Conservation (phyloP, 805 yeast species). For the Blastobotrys parvus region DNA sequence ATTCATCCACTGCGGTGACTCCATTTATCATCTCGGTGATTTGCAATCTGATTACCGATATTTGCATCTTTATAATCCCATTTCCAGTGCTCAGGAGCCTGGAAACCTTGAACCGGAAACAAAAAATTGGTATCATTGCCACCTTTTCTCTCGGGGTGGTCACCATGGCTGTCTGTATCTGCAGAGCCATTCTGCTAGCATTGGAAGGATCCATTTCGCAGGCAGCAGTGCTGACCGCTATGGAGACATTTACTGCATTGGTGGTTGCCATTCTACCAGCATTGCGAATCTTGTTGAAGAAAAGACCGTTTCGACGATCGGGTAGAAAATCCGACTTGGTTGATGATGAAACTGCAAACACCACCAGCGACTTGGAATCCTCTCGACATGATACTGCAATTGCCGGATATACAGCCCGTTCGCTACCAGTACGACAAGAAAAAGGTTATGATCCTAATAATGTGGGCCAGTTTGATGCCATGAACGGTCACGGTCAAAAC, state of each 20-base stretch:
- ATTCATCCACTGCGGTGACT: conserved; percentile 19
- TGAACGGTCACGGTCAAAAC: not conserved
- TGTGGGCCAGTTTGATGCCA: not conserved
- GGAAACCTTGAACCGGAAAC: conserved; percentile 12
- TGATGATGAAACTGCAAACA: not conserved
- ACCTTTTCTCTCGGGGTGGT: conserved; percentile 23
- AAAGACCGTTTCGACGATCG: conserved; percentile 1
- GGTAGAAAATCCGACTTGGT: conserved; percentile 3
- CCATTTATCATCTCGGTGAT: conserved; percentile 19
- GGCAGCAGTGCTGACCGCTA: conserved; percentile 20
- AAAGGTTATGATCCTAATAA: not conserved
- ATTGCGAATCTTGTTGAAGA: conserved; percentile 16
- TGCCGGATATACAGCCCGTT: not conserved
- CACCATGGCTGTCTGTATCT: conserved; percentile 18
- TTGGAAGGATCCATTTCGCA: conserved; percentile 15
- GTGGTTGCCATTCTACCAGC: conserved; percentile 21
- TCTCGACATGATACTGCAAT: not conserved
- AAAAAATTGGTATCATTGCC: conserved; percentile 17
- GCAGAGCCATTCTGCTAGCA: conserved; percentile 18
- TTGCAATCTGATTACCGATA: conserved; percentile 18
- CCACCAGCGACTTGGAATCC: conserved; percentile 1
- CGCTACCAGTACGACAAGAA: not conserved
- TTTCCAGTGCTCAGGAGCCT: conserved; percentile 19
- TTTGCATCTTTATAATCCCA: conserved; percentile 19
- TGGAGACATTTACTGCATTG: conserved; percentile 20